These are phyloP conservation scores for Craspedostauros australis DNA, from an alignment of 108 stramenopile genomes.

Conservation along the genomic window DNA sequence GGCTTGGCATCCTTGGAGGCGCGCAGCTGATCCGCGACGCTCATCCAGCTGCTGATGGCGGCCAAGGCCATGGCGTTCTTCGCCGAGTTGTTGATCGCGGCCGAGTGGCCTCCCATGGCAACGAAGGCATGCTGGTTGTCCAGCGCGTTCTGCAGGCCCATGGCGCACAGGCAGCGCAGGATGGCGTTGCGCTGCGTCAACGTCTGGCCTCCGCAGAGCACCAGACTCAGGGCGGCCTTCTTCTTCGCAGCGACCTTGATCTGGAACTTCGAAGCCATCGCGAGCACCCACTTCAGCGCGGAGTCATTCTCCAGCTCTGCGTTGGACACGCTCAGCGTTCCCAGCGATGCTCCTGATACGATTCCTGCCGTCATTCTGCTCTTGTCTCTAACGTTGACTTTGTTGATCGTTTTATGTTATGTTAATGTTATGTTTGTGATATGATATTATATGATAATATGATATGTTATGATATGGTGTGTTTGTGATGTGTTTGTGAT, in stretches of 20 bases:
- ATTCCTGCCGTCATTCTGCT: too few species aligned
- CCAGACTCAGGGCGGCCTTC: conserved; percentile 27
- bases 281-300: conserved; percentile 43
- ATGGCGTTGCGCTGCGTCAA: conserved; percentile 71
- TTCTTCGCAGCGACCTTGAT: conserved; percentile 44
- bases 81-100: conserved; percentile 35
- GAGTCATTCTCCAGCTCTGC: conserved; percentile 34
- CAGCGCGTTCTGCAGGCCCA: conserved; percentile 58
- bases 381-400: too few species aligned
- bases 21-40: conserved; percentile 48
- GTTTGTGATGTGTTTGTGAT: too few species aligned
- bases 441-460: too few species aligned
- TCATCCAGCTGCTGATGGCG: conserved; percentile 71
- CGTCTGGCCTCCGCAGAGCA: conserved; percentile 28
- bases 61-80: conserved; percentile 48
- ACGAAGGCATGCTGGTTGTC: conserved; percentile 43
- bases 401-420: too few species aligned
- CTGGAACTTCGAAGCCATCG: conserved; percentile 40
- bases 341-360: too few species aligned
- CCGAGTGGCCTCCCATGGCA: conserved; percentile 62
- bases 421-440: too few species aligned
- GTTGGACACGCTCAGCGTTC: conserved; percentile 48
- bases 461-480: too few species aligned
- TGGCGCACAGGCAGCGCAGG: conserved; percentile 55
- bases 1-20: conserved; percentile 1